A percentile compares a stretch with the other conserved stretches of the same genome.
Evolutionary conservation across 805 yeast species (phyloP).

Genomic region (baker's yeast (Saccharomyces cerevisiae)): DNA sequence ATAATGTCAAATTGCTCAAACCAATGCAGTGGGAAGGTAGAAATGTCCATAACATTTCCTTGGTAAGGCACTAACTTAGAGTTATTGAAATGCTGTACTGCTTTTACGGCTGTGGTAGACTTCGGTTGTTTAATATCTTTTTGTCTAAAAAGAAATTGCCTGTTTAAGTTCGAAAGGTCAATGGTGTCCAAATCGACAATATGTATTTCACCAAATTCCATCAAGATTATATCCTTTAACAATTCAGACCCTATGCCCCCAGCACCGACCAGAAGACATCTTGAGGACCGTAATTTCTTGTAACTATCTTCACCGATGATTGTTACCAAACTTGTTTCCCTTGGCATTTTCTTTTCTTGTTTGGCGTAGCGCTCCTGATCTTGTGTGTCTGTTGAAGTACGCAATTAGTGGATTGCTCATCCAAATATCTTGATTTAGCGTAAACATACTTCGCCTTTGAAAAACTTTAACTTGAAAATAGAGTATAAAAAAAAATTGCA

Average conservation of each 20-base stretch:
- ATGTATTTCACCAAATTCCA: conserved; percentile 82
- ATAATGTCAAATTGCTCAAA: conserved; percentile 66
- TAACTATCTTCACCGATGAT: conserved; percentile 24
- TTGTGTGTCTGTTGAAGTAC: background rate
- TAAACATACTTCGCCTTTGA: background rate
- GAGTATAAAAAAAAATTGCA: background rate
- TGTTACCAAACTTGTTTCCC: conserved; percentile 17
- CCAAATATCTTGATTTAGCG: background rate
- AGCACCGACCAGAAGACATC: conserved; percentile 81
- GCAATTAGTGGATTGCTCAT: background rate
- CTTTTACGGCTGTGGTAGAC: conserved; percentile 73
- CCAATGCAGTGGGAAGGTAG: conserved; percentile 66
- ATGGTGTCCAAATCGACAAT: conserved; percentile 93
- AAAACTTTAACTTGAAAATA: background rate
- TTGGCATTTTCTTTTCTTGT: conserved; percentile 9
- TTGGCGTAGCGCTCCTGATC: background rate
- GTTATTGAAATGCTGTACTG: conserved; percentile 65
- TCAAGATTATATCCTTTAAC: conserved; percentile 65
- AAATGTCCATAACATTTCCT: conserved; percentile 78
- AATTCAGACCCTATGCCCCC: conserved; percentile 96
- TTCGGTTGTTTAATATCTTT: conserved; percentile 87
- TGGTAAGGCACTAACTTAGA: conserved; percentile 69
- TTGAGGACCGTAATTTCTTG: conserved; percentile 32
- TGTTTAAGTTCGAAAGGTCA: conserved; percentile 81
- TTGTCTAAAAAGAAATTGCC: conserved; percentile 86